Percentiles rank a stretch among this genome's conserved stretches.
Conservation (phyloP, 2,329 filamentous ascomycete genomes). For the Fusarium anthophilum region DNA sequence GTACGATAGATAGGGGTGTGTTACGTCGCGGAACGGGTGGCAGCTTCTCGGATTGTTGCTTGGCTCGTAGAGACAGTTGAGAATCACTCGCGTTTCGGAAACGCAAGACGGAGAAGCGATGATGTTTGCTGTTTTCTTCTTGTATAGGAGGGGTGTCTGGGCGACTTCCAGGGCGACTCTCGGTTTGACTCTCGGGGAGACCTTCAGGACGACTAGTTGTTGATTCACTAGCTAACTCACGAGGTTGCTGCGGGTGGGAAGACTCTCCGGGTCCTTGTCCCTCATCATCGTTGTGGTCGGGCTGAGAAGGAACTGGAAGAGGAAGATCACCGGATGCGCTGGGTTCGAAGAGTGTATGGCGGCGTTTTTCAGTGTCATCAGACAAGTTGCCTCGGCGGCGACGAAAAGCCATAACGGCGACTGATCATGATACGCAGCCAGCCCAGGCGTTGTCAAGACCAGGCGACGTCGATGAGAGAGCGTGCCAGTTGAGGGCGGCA, state of each 20-base stretch:
- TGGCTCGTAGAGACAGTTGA: constrained; percentile 80
- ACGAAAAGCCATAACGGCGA: constrained; percentile 66
- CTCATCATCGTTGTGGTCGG: constrained; percentile 31
- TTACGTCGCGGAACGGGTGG: constrained; percentile 69
- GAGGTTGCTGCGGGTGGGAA: constrained; percentile 35
- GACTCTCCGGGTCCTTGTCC: constrained; percentile 31
- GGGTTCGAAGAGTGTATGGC: constrained; percentile 55
- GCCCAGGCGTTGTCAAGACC: constrained; percentile 35
- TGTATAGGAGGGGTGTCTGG: constrained; percentile 62
- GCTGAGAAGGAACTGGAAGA: constrained; percentile 35
- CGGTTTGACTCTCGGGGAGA: constrained; percentile 3
- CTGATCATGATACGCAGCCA: constrained; percentile 51
- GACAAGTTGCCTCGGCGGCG: constrained; percentile 68
- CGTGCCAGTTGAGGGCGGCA: constrained; percentile 29
- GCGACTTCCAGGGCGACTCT: constrained; percentile 41
- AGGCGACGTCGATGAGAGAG: constrained; percentile 21
- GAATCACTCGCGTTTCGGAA: constrained; percentile 95
- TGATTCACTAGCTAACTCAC: constrained; percentile 36
- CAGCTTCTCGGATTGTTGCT: constrained; percentile 68
- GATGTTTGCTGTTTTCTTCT: constrained; percentile 65
- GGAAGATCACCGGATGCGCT: constrained; percentile 43
- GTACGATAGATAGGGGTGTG: constrained; percentile 35
- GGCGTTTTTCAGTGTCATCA: constrained; percentile 68
- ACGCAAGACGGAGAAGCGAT: constrained; percentile 76
- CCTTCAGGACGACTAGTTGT: constrained; percentile 15